Evolutionary conservation across 164 flowering plant genomes (phyloP), one percentile per base, ranked within the genome.

Genomic region (Piper betle): DNA sequence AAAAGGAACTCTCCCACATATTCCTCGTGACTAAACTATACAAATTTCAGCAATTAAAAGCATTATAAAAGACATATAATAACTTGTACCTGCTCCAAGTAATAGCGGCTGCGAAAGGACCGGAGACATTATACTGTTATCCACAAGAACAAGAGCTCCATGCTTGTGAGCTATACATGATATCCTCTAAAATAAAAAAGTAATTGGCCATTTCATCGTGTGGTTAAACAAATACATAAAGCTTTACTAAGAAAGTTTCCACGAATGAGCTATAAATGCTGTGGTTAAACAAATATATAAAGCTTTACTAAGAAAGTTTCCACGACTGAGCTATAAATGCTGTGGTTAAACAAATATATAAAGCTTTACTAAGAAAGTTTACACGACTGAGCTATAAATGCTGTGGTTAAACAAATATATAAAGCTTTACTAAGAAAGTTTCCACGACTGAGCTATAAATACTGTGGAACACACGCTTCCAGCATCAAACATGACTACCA

Each of bases 101-200:
- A 88, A 90, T 74, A 91, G 70, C 16, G 99, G 97, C 58, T 53
- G 88, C 33, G 90, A 91, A 39, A 94, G 67, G 20, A 87, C 95
- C 58, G 99, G 97, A 38, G 99, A 91, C 97, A 94, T 84, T 41
- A 94, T 94, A 67, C 99, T 94, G 66, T 94, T 94, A 74, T 94
- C 99, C 57, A 94, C 94, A 81, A 94, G 61, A 39, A 94, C 70
- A 63, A 91, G 80, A 64, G 97, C 94, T 65, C 88, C 97, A 74
- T 76, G 75, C 54, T 79, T 78, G 73, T 88, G 96, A 56, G 96
- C 96, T 39, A 88, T 68, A 67, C 84, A 84, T 58, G 90, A 73
- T 68, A 94, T 83, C 80, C 79, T 91, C 99, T 93, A 68, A 58
- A 57, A 58, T 57, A 41, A 25, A 25, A 25, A 57, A 63, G 55